A percentile compares a stretch with the other conserved stretches of the same genome.
These are phyloP conservation scores for Rhynchosporium agropyri DNA, from an alignment of 2,329 filamentous ascomycete genomes.

Conservation along the genomic window DNA sequence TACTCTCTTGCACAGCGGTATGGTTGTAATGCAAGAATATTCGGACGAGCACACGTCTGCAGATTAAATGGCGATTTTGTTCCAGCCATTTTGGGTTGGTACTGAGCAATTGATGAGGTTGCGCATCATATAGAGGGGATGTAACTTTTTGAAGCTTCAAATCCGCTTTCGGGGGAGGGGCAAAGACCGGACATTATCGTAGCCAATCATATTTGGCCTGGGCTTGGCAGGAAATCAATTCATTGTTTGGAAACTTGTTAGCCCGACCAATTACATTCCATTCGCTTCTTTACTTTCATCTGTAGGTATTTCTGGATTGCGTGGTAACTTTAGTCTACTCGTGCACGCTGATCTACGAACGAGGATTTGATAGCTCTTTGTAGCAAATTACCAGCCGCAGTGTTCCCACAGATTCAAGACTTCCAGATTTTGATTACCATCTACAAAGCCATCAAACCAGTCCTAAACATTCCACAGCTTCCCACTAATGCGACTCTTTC, in stretches of 20 bases:
- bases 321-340: too few relatives aligned
- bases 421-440: not conserved
- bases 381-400: too few relatives aligned
- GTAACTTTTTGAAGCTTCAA: conserved; percentile 16
- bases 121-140: conserved; percentile 18
- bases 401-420: too few relatives aligned
- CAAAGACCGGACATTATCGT: not conserved
- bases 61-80: conserved; percentile 67
- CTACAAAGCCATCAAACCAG: conserved; percentile 3
- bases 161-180: conserved; percentile 14
- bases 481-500: conserved; percentile 5
- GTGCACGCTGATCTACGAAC: too few relatives aligned
- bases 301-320: too few relatives aligned
- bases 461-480: not conserved
- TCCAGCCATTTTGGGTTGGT: conserved; percentile 34
- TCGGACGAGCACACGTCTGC: conserved; percentile 72
- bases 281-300: too few relatives aligned
- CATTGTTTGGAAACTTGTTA: not conserved
- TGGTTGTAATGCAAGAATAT: conserved; percentile 75
- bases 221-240: not conserved
- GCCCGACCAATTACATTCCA: too few relatives aligned
- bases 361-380: too few relatives aligned
- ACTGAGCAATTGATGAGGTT: conserved; percentile 14
- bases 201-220: not conserved
- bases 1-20: conserved; percentile 84